These are phyloP conservation scores for Saitozyma podzolica DNA, from an alignment of 768 basidiomycete genomes.

Conservation along the genomic window DNA sequence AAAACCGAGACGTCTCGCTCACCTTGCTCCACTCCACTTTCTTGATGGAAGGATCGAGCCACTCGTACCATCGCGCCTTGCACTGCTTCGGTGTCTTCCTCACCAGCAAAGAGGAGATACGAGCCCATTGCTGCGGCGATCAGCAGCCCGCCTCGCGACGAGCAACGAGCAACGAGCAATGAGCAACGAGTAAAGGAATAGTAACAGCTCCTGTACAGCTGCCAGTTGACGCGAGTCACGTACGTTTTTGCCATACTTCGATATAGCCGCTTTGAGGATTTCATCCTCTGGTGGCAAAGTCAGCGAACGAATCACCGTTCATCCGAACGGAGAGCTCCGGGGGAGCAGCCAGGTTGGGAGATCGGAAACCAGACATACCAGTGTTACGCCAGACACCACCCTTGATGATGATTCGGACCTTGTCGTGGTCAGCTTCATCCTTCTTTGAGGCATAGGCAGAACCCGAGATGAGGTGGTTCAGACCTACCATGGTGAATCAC, in stretches of 20 bases:
- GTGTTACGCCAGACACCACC: conserved; percentile 54
- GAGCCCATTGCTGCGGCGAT: conserved; percentile 65
- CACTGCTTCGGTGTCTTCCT: conserved; percentile 99
- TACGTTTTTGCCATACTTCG: conserved; percentile 55
- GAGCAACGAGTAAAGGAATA: neutral
- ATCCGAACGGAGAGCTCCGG: neutral
- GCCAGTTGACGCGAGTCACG: conserved; percentile 15
- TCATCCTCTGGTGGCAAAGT: conserved; percentile 63
- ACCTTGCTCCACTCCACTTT: conserved; percentile 99
- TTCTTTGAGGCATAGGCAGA: too few relatives aligned
- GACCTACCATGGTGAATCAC: too few relatives aligned
- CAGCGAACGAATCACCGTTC: neutral
- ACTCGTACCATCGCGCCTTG: conserved; percentile 92
- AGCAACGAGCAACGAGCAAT: too few relatives aligned
- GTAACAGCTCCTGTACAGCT: too few relatives aligned
- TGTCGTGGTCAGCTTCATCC: neutral
- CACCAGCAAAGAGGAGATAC: conserved; percentile 94
- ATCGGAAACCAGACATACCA: conserved; percentile 10
- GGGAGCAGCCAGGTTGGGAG: neutral
- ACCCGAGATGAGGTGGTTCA: too few relatives aligned
- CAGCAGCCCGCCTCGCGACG: neutral
- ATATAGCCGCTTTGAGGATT: conserved; percentile 95
- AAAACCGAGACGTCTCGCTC: conserved; percentile 25
- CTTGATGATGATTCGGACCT: conserved; percentile 54
- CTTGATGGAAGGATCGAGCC: conserved; percentile 98